These are phyloP conservation scores for Candida oleophila DNA, from an alignment of 805 yeast species.

Conservation along the genomic window DNA sequence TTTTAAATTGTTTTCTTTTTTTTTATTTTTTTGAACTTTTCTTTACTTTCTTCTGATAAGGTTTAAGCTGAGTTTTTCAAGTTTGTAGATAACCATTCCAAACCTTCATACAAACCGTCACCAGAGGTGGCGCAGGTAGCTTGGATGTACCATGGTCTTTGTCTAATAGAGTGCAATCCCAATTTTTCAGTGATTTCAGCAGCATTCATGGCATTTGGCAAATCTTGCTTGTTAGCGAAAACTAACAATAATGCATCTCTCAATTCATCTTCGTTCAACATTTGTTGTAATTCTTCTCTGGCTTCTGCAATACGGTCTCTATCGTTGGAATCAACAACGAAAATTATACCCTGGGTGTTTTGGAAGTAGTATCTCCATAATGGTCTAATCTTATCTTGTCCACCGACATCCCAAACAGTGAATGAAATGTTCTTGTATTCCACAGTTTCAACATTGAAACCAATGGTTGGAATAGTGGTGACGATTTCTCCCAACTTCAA, in stretches of 20 bases:
- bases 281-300: conserved; percentile 96
- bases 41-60: not conserved
- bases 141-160: conserved; percentile 99
- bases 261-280: conserved; percentile 97
- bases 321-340: conserved; percentile 96
- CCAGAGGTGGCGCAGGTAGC: conserved; percentile 99
- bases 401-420: conserved; percentile 99
- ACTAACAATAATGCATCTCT: conserved; percentile 94
- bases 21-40: too few species aligned
- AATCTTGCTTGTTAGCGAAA: conserved; percentile 97
- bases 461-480: conserved; percentile 95
- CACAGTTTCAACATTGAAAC: conserved; percentile 96
- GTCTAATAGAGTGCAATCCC: conserved; percentile 95
- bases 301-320: conserved; percentile 98
- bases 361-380: conserved; percentile 99
- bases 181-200: conserved; percentile 97
- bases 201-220: conserved; percentile 98
- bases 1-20: not conserved
- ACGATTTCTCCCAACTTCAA: conserved; percentile 94
- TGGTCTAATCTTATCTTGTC: conserved; percentile 98
- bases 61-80: conserved; percentile 53
- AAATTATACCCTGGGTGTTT: conserved; percentile 97
- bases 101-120: conserved; percentile 97
- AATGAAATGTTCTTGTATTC: conserved; percentile 95
- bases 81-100: conserved; percentile 93